Conservation (phyloP, 192 early-diverging fungal genomes). For the Coemansia asiatica region DNA sequence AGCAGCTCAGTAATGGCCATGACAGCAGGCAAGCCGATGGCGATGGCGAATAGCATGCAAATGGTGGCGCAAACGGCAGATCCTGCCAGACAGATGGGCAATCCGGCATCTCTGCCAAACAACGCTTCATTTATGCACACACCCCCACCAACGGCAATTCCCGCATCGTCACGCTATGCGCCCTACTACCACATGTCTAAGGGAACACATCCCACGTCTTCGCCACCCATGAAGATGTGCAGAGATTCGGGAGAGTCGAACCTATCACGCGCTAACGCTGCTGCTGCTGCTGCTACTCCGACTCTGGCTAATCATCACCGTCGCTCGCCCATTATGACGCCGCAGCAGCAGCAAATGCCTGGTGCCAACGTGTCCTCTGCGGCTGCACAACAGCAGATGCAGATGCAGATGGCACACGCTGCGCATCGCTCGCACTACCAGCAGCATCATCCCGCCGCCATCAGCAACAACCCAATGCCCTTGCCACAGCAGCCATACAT, state of each 20-base stretch:
- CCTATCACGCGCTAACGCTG: constrained; percentile 5
- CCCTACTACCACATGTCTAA: constrained; percentile 51
- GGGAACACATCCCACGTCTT: constrained; percentile 14
- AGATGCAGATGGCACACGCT: constrained; percentile 1
- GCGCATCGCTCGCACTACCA: constrained; percentile 11
- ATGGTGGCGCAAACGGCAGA: constrained; percentile 32
- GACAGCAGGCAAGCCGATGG: neutral
- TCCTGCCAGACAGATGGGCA: constrained; percentile 18
- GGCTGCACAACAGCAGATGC: neutral
- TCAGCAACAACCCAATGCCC: neutral
- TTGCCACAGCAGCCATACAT: neutral
- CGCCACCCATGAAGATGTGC: constrained; percentile 4
- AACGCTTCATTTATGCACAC: constrained; percentile 50
- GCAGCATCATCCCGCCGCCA: constrained; percentile 11
- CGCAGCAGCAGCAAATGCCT: constrained; percentile 20
- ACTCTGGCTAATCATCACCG: constrained; percentile 6
- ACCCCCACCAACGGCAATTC: constrained; percentile 10
- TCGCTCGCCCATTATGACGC: constrained; percentile 7
- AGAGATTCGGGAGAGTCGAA: constrained; percentile 6
- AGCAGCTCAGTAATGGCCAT: neutral
- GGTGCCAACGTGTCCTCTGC: constrained; percentile 1
- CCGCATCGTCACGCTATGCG: constrained; percentile 38
- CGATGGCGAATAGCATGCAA: constrained; percentile 29
- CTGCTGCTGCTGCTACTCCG: neutral
- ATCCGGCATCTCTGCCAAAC: constrained; percentile 28